These are phyloP conservation scores for Boeremia exigua DNA, from an alignment of 2,329 filamentous ascomycete species.

Conservation along the genomic window DNA sequence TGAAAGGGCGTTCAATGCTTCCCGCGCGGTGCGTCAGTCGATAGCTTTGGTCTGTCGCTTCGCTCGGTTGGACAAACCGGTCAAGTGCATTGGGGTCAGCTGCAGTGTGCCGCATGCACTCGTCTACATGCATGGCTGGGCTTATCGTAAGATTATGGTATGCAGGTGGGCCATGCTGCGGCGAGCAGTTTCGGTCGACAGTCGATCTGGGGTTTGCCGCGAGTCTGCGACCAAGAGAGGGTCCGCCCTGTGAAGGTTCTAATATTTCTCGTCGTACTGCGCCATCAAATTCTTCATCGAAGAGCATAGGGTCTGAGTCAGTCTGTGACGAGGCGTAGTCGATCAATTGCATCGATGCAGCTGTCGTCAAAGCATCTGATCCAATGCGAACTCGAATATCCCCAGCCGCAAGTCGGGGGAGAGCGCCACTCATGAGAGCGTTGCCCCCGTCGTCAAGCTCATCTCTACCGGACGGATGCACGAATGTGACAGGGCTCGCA, in stretches of 20 bases:
- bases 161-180: conserved; percentile 6
- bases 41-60: conserved; percentile 14
- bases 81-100: background rate
- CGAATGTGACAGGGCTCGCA: background rate
- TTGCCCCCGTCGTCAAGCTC: conserved; percentile 3
- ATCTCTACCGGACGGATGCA: background rate
- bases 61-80: conserved; percentile 5
- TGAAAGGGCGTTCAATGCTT: conserved; percentile 24
- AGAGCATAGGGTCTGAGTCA: conserved; percentile 46
- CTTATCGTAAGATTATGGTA: background rate
- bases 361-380: conserved; percentile 41
- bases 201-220: background rate
- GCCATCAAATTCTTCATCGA: conserved; percentile 35
- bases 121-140: background rate
- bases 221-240: background rate
- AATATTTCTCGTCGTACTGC: conserved; percentile 6
- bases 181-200: background rate
- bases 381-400: conserved; percentile 47
- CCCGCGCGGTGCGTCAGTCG: conserved; percentile 25
- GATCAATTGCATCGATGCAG: conserved; percentile 21
- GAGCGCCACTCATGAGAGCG: conserved; percentile 21
- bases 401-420: conserved; percentile 19
- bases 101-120: background rate
- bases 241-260: background rate
- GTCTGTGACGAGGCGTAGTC: conserved; percentile 17